Evolutionary conservation across 352 stramenopile genomes (phyloP), one percentile per base, ranked within the genome.

Genomic region (Phytophthora podocarpi): DNA sequence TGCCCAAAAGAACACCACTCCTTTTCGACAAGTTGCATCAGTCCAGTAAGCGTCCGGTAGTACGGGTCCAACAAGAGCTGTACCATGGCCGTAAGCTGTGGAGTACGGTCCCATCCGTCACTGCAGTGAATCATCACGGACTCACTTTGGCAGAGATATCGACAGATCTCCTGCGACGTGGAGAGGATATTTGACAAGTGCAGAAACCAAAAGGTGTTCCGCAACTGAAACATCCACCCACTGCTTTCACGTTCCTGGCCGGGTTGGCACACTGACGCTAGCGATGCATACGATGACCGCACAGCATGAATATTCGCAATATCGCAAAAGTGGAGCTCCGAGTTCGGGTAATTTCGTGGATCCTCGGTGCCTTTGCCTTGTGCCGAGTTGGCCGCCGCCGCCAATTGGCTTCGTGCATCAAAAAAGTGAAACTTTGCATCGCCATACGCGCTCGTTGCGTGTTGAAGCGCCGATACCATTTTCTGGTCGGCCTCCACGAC

Each of bases 271-370:
- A 97, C 69, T 11, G 58, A 58, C 39, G 82, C 80, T n/a, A 97
- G 64, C n/a, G 82, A 81, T 12, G 81, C 76, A 45, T 87, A 95
- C 13, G 88, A 93, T 32, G 85, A 92, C 16, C 98, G 96, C 31
- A 99, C 97, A 24, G 91, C 93, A 76, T 99, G 97, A 61, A 99
- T 99, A 74, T 99, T 99, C 3, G 89, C 95, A 64, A 99, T 99
- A 55, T 99, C 97, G 71, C 96, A 98, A 69, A 99, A 99, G 51
- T 98, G 94, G 23, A 99, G 84, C 20, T 98, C 97, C 5, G 90
- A 89, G 55, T 97, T 91, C 15, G 86, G 77, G 72, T 99, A 99
- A 65, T 98, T 97, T 27, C 97, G 85, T 59, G 95, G 64, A 72
- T 99, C 85, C 66, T 95, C 91, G 0, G 87, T 96, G 28, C 87